A percentile compares a stretch with the other conserved stretches of the same genome.
Conservation (phyloP, 805 yeast genomes). For the Hanseniaspora valbyensis region DNA sequence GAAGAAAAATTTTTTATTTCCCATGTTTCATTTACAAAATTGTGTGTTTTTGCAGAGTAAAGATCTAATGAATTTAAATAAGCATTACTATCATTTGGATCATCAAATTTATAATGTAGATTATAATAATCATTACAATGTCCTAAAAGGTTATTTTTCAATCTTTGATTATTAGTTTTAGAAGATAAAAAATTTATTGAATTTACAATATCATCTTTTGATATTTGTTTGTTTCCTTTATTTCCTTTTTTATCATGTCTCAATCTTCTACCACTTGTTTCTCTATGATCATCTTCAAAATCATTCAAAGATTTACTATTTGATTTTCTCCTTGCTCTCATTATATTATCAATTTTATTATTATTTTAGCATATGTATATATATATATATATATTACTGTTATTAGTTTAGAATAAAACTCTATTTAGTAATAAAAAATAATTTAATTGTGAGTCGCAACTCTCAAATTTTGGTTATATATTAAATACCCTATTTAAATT, state of each 20-base stretch:
- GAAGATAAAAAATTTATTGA: neutral
- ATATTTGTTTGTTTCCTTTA: neutral
- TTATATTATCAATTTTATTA: neutral
- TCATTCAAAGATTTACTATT: neutral
- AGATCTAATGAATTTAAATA: neutral
- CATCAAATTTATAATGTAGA: neutral
- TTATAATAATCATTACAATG: neutral
- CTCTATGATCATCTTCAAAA: neutral
- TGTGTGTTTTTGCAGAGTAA: conserved; percentile 1
- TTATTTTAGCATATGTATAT: neutral
- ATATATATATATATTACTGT: too few relatives aligned
- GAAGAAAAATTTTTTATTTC: neutral
- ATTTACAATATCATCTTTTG: neutral
- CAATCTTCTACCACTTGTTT: neutral
- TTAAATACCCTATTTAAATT: too few relatives aligned
- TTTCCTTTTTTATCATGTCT: neutral
- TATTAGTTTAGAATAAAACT: too few relatives aligned
- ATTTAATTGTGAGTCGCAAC: too few relatives aligned
- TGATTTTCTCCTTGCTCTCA: neutral
- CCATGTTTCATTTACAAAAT: neutral
- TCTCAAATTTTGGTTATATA: too few relatives aligned
- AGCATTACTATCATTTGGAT: neutral
- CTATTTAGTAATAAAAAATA: too few relatives aligned
- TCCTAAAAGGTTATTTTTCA: neutral
- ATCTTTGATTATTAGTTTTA: neutral